Conservation (phyloP, 129 eudicot species). For the Escallonia herrerae region DNA sequence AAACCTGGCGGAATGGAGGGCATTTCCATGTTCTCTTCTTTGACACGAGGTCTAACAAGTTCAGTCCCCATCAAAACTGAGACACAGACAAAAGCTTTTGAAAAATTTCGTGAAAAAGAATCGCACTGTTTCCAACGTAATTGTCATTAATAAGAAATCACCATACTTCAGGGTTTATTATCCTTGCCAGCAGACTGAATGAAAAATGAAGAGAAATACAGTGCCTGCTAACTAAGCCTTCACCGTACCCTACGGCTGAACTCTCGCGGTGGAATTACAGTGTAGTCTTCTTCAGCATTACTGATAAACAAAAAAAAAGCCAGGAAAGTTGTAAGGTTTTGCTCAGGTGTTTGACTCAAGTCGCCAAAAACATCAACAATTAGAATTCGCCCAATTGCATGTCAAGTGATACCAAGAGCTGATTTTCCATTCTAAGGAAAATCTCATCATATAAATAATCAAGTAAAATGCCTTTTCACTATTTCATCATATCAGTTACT, state of each 20-base stretch:
- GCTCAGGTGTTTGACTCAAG: too few species aligned
- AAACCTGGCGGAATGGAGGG: conserved; percentile 94
- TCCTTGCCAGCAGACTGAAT: background rate
- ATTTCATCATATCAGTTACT: too few species aligned
- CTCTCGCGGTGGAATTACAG: conserved; percentile 1
- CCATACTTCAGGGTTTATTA: background rate
- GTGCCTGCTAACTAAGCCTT: background rate
- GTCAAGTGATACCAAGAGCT: too few species aligned
- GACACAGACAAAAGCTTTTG: background rate
- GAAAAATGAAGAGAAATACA: background rate
- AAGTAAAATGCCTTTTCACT: too few species aligned
- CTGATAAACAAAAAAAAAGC: too few species aligned
- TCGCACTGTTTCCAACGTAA: background rate
- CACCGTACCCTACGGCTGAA: conserved; percentile 1
- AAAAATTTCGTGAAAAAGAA: background rate
- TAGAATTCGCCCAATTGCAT: too few species aligned
- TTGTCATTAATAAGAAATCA: background rate
- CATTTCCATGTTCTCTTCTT: conserved; percentile 78
- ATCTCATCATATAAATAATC: too few species aligned
- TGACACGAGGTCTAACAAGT: conserved; percentile 57
- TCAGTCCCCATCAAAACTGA: conserved; percentile 61
- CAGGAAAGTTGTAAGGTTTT: too few species aligned
- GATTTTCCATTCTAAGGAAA: too few species aligned
- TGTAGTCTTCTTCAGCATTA: conserved; percentile 65
- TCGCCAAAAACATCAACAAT: conserved; percentile 31